Conservation (phyloP, 2,329 filamentous ascomycete species). For the Sphaceloma murrayae region DNA sequence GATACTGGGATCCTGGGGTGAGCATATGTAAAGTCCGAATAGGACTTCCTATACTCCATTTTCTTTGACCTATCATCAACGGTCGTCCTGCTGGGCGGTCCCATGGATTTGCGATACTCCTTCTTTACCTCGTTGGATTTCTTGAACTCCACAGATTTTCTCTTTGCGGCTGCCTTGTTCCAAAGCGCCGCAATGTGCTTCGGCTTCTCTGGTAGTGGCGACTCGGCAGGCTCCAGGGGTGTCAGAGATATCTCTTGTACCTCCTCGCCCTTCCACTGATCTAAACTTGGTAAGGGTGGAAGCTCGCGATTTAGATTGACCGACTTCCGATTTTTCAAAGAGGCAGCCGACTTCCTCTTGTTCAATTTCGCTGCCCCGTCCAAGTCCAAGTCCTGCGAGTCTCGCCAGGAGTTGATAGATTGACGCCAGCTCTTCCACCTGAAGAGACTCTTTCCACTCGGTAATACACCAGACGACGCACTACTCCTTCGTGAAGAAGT, state of each 20-base stretch:
- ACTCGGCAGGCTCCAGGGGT: background rate
- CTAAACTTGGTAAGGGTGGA: slow-evolving; percentile 39
- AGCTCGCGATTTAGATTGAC: slow-evolving; percentile 40
- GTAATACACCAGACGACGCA: slow-evolving; percentile 16
- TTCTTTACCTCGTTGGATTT: slow-evolving; percentile 9
- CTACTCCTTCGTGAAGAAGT: slow-evolving; percentile 8
- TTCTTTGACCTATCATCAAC: slow-evolving; percentile 2
- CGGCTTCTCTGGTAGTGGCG: background rate
- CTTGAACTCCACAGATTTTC: slow-evolving; percentile 10
- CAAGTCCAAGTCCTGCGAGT: slow-evolving; percentile 21
- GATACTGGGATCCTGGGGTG: slow-evolving; percentile 4
- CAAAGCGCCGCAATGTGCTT: slow-evolving; percentile 8
- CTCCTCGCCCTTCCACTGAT: slow-evolving; percentile 29
- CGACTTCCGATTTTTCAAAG: slow-evolving; percentile 17
- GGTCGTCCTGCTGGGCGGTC: background rate
- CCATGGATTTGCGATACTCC: slow-evolving; percentile 13
- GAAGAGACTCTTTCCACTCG: slow-evolving; percentile 7
- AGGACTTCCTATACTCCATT: slow-evolving; percentile 7
- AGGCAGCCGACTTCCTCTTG: slow-evolving; percentile 17
- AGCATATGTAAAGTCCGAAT: slow-evolving; percentile 10
- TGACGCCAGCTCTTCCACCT: slow-evolving; percentile 15
- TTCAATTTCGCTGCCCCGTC: slow-evolving; percentile 16
- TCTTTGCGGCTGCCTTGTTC: slow-evolving; percentile 8
- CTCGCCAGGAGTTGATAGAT: slow-evolving; percentile 27
- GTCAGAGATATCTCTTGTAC: slow-evolving; percentile 10